Base-by-base conservation (phyloP, 2,329 filamentous ascomycete species). In the Penicillium sp. region DNA sequence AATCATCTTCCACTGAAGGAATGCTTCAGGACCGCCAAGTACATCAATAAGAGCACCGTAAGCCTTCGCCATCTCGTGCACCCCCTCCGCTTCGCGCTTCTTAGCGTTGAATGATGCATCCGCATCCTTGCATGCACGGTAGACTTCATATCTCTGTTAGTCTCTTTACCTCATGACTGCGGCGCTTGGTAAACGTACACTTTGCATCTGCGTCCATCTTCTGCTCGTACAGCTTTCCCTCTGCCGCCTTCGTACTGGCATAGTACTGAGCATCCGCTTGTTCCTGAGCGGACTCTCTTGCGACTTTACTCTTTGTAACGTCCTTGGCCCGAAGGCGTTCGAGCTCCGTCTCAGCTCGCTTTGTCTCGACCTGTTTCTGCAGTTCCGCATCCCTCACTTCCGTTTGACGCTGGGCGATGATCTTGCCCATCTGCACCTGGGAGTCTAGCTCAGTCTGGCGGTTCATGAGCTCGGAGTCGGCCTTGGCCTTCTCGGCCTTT, bases 1-100 rank as follows among this genome's bases (percentile, higher is more conserved):
- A 73, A 96, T 88, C 92, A 96, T 96, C 79, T 94, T 85, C 82
- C 91, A 94, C 75, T 93, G 90, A 69, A 96, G 82, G 61, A 96
- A 83, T 31, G 90, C 91, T 41, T 88, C 85, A 2, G 92, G 90
- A 0, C 92, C 92, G 63, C 92, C 92, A 50, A 96, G 88, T 0
- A 91, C 91, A 1, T 84, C 77, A 2, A 89, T 83, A 71, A 96
- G 84, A 70, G 89, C 87, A 66, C 82, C 83, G 76, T 95, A 96
- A n/a, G 91, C 91, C 59, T 89, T 88, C 1, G 92, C 91, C 87
- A 93, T 92, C 69, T 91, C 90, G 0, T 81, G 76, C 41, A 94
- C 80, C 79, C 90, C 92, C 70, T 93, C 90, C 2, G 92, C 92
- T 74, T 94, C 90, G 69, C 88, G 88, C 72, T 91, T 84, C 71